Base-by-base conservation (phyloP, 2,329 filamentous ascomycete genomes). In the Scorias spongiosa region DNA sequence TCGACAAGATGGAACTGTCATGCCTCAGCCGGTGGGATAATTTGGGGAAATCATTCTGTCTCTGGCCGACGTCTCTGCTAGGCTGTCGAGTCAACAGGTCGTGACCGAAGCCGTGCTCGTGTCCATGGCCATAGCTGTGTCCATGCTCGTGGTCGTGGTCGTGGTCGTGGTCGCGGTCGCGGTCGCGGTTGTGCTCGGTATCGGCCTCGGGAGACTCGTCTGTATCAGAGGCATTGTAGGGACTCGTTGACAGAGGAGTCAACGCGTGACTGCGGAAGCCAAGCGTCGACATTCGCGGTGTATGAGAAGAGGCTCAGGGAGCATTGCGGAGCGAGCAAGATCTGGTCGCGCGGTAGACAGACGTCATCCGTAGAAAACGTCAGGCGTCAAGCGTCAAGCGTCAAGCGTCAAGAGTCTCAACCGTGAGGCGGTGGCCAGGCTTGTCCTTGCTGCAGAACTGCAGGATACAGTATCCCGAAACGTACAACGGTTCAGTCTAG, bases 1-100 rank as follows among this genome's bases (percentile, higher is more conserved):
- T 74, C 8, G 86, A 78, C 42, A 98, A 77, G 40, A 93, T 83
- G 2, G 82, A 86, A 61, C 78, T 84, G 56, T 79, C 74, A 59
- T 89, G 83, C 57, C 79, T 74, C 49, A 93, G 75, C 51, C 78
- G 79, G 60, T 93, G 85, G 46, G 80, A 67, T 39, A 86, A 72
- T 44, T 76, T 72, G n/a, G 84, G 84, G 7, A 56, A 45, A 12
- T 40, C 32, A 36, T 36, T 12, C 15, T 36, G 32, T 36, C 32
- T 36, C 11, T 36, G 32, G 15, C 32, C 32, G 12, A 36, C 32
- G 32, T 36, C 32, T 12, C 32, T 12, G 32, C 32, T 36, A 5
- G 32, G 32, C 15, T 36, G 32, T 15, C 32, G 32, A 12, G 32
- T 36, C 12, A 36, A 9, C 32, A 36, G 15, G 12, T 15, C 32